These are phyloP conservation scores for Corchorus olitorius DNA, from an alignment of 345 rosid genomes.

Conservation along the genomic window DNA sequence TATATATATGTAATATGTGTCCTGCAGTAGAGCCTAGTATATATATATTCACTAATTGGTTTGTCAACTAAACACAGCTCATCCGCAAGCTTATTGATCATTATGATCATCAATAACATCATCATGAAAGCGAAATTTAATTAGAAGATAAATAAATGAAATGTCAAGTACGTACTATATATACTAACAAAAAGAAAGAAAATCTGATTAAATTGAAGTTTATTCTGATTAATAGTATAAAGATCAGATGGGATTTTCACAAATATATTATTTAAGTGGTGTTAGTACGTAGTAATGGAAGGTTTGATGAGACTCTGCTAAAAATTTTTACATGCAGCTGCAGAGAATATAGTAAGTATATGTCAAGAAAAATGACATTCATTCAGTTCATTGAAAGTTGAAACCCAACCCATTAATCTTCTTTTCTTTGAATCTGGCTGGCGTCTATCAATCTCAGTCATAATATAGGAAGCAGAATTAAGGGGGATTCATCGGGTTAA, in stretches of 20 bases:
- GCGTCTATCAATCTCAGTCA: constrained; percentile 16
- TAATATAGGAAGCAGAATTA: not conserved
- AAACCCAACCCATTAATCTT: constrained; percentile 14
- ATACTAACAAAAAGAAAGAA: not conserved
- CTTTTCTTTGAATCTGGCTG: constrained; percentile 4
- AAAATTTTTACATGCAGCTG: not conserved
- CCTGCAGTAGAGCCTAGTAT: not conserved
- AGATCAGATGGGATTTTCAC: no score
- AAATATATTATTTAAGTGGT: not conserved
- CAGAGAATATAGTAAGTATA: not conserved
- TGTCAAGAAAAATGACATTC: constrained; percentile 20
- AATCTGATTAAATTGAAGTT: not conserved
- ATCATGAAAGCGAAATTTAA: not conserved
- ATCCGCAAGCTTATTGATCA: not conserved
- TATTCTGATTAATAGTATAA: no score
- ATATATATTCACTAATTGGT: constrained; percentile 5
- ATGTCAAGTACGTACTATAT: no score
- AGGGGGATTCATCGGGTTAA: constrained; percentile 17
- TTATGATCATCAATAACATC: not conserved
- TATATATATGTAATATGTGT: no score
- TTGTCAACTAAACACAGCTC: constrained; percentile 16
- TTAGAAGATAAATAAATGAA: no score
- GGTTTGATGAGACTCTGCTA: not conserved
- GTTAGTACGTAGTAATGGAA: no score
- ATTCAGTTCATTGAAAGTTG: constrained; percentile 22